Conservation (phyloP, 306 rosid species). For the Myrica gale region DNA sequence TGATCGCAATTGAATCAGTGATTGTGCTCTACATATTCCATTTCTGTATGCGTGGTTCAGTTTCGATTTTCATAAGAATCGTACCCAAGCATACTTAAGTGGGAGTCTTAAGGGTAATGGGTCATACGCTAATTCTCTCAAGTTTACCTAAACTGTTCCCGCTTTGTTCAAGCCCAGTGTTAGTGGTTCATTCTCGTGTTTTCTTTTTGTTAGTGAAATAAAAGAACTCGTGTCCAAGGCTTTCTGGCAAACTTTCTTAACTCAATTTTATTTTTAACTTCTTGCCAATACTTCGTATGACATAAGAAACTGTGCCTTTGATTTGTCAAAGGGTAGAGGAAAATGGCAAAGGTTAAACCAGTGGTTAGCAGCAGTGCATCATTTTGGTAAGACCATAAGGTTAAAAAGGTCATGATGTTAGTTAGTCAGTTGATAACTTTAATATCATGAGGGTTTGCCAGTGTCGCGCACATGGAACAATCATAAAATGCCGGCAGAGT, state of each 20-base stretch:
- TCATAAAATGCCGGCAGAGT: slow-evolving; percentile 35
- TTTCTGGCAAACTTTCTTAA: too few relatives aligned
- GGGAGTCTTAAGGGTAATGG: too few relatives aligned
- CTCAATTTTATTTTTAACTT: too few relatives aligned
- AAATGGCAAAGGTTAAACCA: slow-evolving; percentile 11
- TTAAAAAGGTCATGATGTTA: slow-evolving; percentile 43
- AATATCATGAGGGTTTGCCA: slow-evolving; percentile 35
- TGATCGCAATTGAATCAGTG: neutral
- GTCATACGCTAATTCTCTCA: too few relatives aligned
- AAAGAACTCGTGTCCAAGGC: too few relatives aligned
- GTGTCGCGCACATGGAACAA: slow-evolving; percentile 49
- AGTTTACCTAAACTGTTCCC: too few relatives aligned
- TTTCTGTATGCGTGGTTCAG: neutral
- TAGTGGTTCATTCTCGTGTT: too few relatives aligned
- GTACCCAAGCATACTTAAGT: too few relatives aligned
- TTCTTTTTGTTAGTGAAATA: too few relatives aligned
- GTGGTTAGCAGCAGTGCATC: slow-evolving; percentile 20
- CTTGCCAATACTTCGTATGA: too few relatives aligned
- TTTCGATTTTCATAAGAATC: too few relatives aligned
- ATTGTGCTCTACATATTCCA: neutral
- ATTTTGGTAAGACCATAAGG: slow-evolving; percentile 36
- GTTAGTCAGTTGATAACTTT: slow-evolving; percentile 42
- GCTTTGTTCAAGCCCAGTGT: too few relatives aligned
- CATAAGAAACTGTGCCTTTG: neutral
- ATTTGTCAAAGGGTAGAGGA: slow-evolving; percentile 23